A percentile compares a stretch with the other conserved stretches of the same genome.
phyloP scores from a whole-genome alignment of 306 rosid species.

The Erythrophleum fordii region DNA sequence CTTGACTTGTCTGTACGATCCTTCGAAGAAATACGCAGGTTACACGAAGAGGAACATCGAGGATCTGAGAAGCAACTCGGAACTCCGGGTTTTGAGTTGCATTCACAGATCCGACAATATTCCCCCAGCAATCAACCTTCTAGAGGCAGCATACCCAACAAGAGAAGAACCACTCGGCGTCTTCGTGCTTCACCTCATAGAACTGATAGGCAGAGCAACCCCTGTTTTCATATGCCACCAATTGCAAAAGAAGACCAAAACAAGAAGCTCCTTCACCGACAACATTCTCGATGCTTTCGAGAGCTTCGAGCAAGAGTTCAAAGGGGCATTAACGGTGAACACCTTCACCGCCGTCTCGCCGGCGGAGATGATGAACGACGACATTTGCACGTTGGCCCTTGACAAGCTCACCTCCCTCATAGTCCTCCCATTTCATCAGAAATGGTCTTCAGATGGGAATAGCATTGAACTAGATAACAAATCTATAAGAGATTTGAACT shows the following conservation, averaged over 20 bases:
- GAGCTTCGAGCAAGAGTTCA: constrained; percentile 45
- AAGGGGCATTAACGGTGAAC: constrained; percentile 30
- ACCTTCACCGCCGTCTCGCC: constrained; percentile 71
- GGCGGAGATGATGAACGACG: constrained; percentile 63
- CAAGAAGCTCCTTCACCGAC: constrained; percentile 23
- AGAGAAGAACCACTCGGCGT: constrained; percentile 46
- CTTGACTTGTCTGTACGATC: constrained; percentile 50
- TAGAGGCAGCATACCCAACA: constrained; percentile 57
- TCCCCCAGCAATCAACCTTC: constrained; percentile 57
- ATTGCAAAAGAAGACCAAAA: constrained; percentile 40
- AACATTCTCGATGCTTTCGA: constrained; percentile 50
- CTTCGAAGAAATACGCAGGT: constrained; percentile 60
- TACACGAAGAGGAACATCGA: constrained; percentile 57
- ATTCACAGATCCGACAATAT: constrained; percentile 51
- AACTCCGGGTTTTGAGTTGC: constrained; percentile 59
- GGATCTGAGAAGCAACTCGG: constrained; percentile 37
- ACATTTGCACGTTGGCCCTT: constrained; percentile 62
- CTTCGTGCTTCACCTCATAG: constrained; percentile 63
- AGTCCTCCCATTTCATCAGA: constrained; percentile 66
- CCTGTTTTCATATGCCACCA: constrained; percentile 68
- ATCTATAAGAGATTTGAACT: constrained; percentile 49
- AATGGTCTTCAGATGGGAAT: constrained; percentile 59
- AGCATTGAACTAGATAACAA: constrained; percentile 52
- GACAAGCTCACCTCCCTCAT: constrained; percentile 64
- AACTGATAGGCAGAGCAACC: constrained; percentile 66